Percentiles rank a stretch among this genome's conserved stretches.
These are phyloP conservation scores for Penicillium sp. DNA, from an alignment of 2,329 filamentous ascomycete species.

Conservation along the genomic window DNA sequence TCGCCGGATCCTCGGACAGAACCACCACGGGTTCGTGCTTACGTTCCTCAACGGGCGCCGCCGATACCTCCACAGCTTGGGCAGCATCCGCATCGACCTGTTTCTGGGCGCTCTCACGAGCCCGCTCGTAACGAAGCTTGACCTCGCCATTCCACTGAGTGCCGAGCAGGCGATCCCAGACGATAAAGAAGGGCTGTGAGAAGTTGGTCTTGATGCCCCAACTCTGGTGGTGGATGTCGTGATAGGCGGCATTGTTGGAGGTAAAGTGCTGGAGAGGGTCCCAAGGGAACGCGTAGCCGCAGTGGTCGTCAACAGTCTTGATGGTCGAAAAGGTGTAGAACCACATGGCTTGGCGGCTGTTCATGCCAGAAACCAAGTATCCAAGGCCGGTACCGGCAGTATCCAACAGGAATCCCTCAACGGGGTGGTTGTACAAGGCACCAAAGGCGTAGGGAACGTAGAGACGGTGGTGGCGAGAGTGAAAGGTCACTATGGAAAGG, in stretches of 20 bases:
- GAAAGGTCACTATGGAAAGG: constrained; percentile 66
- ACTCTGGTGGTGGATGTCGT: constrained; percentile 97
- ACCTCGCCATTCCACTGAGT: constrained; percentile 76
- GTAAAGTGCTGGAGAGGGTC: constrained; percentile 89
- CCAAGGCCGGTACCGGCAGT: constrained; percentile 79
- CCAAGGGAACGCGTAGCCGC: constrained; percentile 91
- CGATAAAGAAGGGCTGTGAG: constrained; percentile 65
- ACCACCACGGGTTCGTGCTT: constrained; percentile 23
- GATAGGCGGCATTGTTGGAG: constrained; percentile 91
- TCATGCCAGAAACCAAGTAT: constrained; percentile 78
- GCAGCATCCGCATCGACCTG: constrained; percentile 48
- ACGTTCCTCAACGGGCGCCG: constrained; percentile 7
- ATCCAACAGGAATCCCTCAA: constrained; percentile 91
- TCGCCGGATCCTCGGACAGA: constrained; percentile 22
- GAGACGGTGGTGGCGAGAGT: constrained; percentile 90
- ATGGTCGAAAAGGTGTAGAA: constrained; percentile 87
- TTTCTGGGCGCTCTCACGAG: constrained; percentile 52
- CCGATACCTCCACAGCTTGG: constrained; percentile 23
- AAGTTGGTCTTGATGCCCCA: constrained; percentile 83
- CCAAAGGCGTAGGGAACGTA: constrained; percentile 98
- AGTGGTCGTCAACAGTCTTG: constrained; percentile 98
- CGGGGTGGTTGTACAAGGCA: constrained; percentile 90
- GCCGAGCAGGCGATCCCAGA: constrained; percentile 79
- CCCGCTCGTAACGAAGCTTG: constrained; percentile 54
- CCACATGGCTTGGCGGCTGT: constrained; percentile 75